phyloP scores from a whole-genome alignment of 805 yeast genomes.

The Ogataea paradorogensis region DNA sequence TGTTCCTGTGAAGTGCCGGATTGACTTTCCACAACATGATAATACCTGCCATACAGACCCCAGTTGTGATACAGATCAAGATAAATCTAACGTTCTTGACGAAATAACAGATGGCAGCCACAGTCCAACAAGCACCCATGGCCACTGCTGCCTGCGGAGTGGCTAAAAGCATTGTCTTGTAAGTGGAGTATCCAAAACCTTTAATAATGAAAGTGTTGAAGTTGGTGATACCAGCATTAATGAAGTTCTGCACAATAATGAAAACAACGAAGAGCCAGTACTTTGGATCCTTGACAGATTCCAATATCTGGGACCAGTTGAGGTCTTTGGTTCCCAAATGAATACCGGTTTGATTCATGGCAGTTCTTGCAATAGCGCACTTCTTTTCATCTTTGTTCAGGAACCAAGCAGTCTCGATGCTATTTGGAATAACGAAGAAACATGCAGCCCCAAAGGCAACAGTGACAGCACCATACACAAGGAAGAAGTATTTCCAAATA shows the following conservation, averaged over 20 bases:
- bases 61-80: conserved; percentile 26
- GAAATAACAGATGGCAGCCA: conserved; percentile 21
- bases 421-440: conserved; percentile 32
- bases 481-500: conserved; percentile 34
- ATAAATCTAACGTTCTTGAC: conserved; percentile 23
- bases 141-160: conserved; percentile 37
- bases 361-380: conserved; percentile 30
- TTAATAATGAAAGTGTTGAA: conserved; percentile 45
- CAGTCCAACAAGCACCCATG: conserved; percentile 31
- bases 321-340: conserved; percentile 36
- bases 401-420: conserved; percentile 35
- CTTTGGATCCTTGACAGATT: conserved; percentile 36
- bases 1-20: conserved; percentile 17
- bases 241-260: conserved; percentile 42
- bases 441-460: conserved; percentile 33
- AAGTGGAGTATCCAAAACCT: conserved; percentile 35
- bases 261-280: conserved; percentile 31
- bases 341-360: conserved; percentile 37
- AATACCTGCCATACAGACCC: conserved; percentile 32
- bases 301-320: conserved; percentile 29
- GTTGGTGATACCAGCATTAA: conserved; percentile 56
- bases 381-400: conserved; percentile 38
- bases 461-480: conserved; percentile 35
- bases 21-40: conserved; percentile 26
- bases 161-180: conserved; percentile 34